phyloP scores from a whole-genome alignment of 2,329 filamentous ascomycete species.

The Penicillium verrucosum region DNA sequence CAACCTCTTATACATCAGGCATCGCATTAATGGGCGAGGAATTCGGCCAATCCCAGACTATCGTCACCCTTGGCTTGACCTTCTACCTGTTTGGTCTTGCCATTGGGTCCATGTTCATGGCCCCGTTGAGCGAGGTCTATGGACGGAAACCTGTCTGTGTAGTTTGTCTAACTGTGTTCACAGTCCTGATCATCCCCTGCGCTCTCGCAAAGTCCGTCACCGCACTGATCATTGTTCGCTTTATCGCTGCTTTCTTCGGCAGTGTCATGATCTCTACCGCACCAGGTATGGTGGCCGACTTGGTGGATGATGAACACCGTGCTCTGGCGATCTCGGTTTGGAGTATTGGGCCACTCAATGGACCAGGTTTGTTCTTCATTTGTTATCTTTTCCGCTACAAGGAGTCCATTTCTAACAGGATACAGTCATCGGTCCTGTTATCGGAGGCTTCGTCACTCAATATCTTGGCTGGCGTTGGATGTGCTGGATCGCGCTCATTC shows the following conservation, averaged over 20 bases:
- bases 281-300: constrained; percentile 78
- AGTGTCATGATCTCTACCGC: constrained; percentile 79
- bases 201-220: constrained; percentile 66
- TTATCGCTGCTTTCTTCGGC: constrained; percentile 71
- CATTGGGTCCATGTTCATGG: constrained; percentile 66
- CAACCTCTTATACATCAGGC: constrained; percentile 73
- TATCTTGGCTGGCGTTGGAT: constrained; percentile 82
- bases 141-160: constrained; percentile 60
- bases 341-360: constrained; percentile 81
- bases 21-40: constrained; percentile 66
- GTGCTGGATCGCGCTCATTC: constrained; percentile 75
- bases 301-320: constrained; percentile 74
- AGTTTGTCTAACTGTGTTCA: constrained; percentile 61
- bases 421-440: constrained; percentile 59
- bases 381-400: background rate
- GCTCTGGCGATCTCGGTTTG: constrained; percentile 81
- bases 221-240: constrained; percentile 68
- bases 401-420: background rate
- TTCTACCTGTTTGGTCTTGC: constrained; percentile 75
- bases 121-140: constrained; percentile 58
- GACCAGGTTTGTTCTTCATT: constrained; percentile 45
- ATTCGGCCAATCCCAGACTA: constrained; percentile 57
- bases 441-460: constrained; percentile 73
- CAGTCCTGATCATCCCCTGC: constrained; percentile 67
- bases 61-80: constrained; percentile 73